A percentile compares a stretch with the other conserved stretches of the same genome.
Conservation (phyloP, 139 green algal species). For the Helicosporidium sp. region DNA sequence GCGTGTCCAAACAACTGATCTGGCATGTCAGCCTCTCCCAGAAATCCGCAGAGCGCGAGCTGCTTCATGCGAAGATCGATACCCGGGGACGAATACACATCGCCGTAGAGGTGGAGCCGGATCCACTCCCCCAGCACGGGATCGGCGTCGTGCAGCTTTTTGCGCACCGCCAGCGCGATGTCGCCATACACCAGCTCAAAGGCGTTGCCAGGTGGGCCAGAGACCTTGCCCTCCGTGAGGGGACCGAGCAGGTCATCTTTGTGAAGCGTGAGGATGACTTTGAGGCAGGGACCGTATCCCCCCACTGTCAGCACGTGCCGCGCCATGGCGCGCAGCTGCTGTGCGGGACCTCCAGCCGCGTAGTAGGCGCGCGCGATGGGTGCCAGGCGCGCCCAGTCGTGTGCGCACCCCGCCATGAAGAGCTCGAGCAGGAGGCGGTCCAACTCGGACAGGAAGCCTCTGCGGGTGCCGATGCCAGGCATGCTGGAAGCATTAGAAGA, state of each 20-base stretch:
- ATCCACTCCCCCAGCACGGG: constrained; percentile 34
- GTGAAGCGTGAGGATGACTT: constrained; percentile 25
- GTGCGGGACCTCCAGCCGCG: constrained; percentile 8
- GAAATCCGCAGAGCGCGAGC: constrained; percentile 29
- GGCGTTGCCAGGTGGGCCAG: constrained; percentile 30
- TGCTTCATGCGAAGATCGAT: constrained; percentile 28
- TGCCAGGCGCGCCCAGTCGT: constrained; percentile 11
- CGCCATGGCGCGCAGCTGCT: constrained; percentile 22
- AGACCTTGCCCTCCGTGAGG: constrained; percentile 19
- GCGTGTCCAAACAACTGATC: constrained; percentile 45
- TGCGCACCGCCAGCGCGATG: constrained; percentile 25
- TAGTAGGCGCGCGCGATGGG: constrained; percentile 11
- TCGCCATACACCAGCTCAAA: constrained; percentile 40
- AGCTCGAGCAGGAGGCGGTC: constrained; percentile 1
- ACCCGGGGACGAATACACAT: constrained; percentile 36
- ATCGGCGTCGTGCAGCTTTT: constrained; percentile 27
- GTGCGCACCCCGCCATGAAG: constrained; percentile 4
- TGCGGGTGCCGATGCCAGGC: too few species aligned
- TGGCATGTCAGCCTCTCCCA: constrained; percentile 30
- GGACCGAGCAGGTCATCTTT: constrained; percentile 4
- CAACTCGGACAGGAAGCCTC: too few species aligned
- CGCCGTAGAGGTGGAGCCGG: constrained; percentile 36
- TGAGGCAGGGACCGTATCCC: constrained; percentile 32
- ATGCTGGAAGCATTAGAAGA: too few species aligned
- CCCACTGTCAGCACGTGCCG: constrained; percentile 31